phyloP scores from a whole-genome alignment of 352 stramenopile species.

The Globisporangium nodosum region DNA sequence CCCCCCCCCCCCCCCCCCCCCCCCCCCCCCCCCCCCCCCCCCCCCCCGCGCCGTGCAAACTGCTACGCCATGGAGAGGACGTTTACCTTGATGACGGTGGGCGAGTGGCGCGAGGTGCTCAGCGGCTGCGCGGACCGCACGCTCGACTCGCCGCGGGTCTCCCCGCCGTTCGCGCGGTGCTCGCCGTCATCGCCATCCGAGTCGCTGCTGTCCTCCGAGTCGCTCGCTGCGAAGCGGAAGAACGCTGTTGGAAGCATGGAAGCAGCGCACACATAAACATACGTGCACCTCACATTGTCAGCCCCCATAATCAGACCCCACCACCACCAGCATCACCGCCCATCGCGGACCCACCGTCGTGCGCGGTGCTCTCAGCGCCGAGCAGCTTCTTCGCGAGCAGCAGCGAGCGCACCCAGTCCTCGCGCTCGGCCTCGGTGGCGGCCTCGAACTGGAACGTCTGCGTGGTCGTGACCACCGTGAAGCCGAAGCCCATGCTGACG shows the following conservation, averaged over 20 bases:
- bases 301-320: background rate
- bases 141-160: constrained; percentile 16
- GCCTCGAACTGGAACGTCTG: constrained; percentile 35
- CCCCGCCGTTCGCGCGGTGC: constrained; percentile 4
- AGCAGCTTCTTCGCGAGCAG: constrained; percentile 33
- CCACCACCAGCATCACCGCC: background rate
- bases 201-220: constrained; percentile 25
- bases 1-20: no score
- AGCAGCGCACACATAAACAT: background rate
- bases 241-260: constrained; percentile 20
- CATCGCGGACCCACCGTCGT: constrained; percentile 13
- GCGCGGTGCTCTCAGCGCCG: constrained; percentile 8
- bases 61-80: constrained; percentile 14
- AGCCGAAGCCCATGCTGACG: constrained; percentile 23
- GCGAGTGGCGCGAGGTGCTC: constrained; percentile 13
- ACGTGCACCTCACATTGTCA: background rate
- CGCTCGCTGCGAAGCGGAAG: constrained; percentile 45
- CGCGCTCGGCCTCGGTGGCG: constrained; percentile 21
- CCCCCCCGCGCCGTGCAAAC: background rate
- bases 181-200: constrained; percentile 32
- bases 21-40: no score
- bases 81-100: constrained; percentile 26
- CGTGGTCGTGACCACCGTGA: constrained; percentile 29
- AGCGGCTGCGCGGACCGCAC: constrained; percentile 21
- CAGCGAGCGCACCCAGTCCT: constrained; percentile 44